Evolutionary conservation across 2,329 filamentous ascomycete species (phyloP).

Genomic region (Colletotrichum aenigma): DNA sequence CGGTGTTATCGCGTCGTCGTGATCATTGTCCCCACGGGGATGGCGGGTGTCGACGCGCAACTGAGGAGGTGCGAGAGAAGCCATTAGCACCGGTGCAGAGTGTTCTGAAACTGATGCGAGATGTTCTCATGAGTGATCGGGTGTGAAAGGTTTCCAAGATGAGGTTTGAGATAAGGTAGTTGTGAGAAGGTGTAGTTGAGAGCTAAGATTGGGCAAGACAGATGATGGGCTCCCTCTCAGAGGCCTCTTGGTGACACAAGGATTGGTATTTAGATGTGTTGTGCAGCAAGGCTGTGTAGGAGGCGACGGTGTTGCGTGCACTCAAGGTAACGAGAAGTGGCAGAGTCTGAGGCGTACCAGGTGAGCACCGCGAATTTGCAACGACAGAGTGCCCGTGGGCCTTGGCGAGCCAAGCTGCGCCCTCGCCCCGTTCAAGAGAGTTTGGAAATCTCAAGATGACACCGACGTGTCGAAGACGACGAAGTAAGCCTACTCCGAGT

Average conservation of each 20-base stretch:
- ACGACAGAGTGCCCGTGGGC: not conserved
- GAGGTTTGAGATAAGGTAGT: not conserved
- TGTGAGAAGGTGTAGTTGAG: not conserved
- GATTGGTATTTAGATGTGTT: conserved; percentile 1
- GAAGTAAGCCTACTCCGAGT: not conserved
- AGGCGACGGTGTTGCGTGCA: not conserved
- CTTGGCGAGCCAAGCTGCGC: conserved; percentile 9
- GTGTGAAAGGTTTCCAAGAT: not conserved
- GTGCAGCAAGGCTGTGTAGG: not conserved
- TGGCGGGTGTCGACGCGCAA: conserved; percentile 17
- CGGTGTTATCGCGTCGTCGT: conserved; percentile 19
- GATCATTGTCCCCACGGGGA: conserved; percentile 1
- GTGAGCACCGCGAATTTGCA: not conserved
- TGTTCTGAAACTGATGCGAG: not conserved
- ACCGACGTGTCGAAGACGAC: not conserved
- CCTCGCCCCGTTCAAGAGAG: conserved; percentile 11
- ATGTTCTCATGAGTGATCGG: not conserved
- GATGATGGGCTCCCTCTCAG: not conserved
- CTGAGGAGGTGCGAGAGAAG: conserved; percentile 19
- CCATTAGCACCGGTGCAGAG: conserved; percentile 14
- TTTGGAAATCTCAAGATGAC: not conserved
- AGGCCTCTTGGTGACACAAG: not conserved
- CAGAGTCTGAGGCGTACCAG: conserved; percentile 1
- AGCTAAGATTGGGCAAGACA: not conserved
- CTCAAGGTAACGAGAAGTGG: not conserved